These are phyloP conservation scores for Suillus luteus DNA, from an alignment of 768 basidiomycete species.

Conservation along the genomic window DNA sequence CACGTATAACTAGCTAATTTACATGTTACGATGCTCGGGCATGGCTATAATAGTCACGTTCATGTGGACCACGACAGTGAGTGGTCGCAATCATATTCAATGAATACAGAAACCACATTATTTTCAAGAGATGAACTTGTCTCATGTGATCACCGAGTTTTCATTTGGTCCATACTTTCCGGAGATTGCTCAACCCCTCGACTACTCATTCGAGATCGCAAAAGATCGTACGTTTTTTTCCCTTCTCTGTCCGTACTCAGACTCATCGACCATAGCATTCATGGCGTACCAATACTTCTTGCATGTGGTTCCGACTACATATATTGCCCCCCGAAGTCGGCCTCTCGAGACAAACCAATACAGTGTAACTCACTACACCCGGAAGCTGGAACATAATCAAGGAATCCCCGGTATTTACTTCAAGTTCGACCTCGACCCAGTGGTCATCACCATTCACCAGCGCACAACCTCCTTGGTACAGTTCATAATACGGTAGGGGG, in stretches of 20 bases:
- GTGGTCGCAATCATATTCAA: constrained; percentile 31
- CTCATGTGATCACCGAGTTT: constrained; percentile 95
- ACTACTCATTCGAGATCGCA: constrained; percentile 81
- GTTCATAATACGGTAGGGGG: constrained; percentile 68
- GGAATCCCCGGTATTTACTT: constrained; percentile 96
- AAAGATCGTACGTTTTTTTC: constrained; percentile 55
- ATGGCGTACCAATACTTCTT: constrained; percentile 94
- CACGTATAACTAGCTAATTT: constrained; percentile 65
- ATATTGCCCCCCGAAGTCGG: constrained; percentile 68
- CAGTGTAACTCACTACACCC: constrained; percentile 91
- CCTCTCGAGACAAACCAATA: constrained; percentile 84
- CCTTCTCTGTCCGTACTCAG: constrained; percentile 7
- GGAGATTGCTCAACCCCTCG: constrained; percentile 91
- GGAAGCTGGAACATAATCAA: constrained; percentile 68
- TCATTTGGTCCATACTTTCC: constrained; percentile 97
- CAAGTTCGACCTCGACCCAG: constrained; percentile 95
- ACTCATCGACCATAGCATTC: constrained; percentile 55
- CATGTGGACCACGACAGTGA: constrained; percentile 86
- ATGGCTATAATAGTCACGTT: constrained; percentile 85
- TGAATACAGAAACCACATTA: not conserved
- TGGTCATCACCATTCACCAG: constrained; percentile 83
- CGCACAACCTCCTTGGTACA: constrained; percentile 82
- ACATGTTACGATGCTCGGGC: constrained; percentile 92
- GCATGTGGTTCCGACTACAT: constrained; percentile 94
- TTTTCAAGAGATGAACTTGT: constrained; percentile 86